Evolutionary conservation across 805 yeast genomes (phyloP).

Genomic region (Ogataea sp.): DNA sequence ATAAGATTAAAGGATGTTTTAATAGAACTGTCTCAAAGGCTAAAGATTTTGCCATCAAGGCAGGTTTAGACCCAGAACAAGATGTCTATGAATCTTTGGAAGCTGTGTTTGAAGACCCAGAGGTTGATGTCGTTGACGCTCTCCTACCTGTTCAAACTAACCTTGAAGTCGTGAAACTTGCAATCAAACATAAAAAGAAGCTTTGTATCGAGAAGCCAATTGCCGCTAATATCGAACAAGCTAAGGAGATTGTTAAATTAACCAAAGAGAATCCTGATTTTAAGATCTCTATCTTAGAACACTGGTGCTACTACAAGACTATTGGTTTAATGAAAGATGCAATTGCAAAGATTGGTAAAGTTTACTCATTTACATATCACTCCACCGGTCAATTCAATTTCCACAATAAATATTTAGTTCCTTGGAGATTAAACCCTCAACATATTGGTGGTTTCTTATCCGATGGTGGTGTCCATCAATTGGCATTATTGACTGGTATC

Average conservation of each 20-base stretch:
- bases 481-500: conserved; percentile 77
- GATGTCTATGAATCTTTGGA: conserved; percentile 58
- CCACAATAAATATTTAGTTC: conserved; percentile 56
- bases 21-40: conserved; percentile 87
- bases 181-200: conserved; percentile 70
- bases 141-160: conserved; percentile 85
- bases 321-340: conserved; percentile 45
- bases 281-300: conserved; percentile 76
- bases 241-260: conserved; percentile 66
- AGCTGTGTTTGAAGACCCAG: conserved; percentile 54
- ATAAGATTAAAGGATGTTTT: conserved; percentile 61
- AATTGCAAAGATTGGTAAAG: conserved; percentile 65
- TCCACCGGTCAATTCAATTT: conserved; percentile 68
- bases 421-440: conserved; percentile 87
- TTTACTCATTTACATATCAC: conserved; percentile 60
- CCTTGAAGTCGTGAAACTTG: conserved; percentile 57
- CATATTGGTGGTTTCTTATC: conserved; percentile 90
- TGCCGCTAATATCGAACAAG: conserved; percentile 78
- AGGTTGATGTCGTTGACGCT: conserved; percentile 74
- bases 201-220: conserved; percentile 85
- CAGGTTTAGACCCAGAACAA: conserved; percentile 34
- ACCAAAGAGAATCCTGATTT: conserved; percentile 47
- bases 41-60: conserved; percentile 59
- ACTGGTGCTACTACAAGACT: conserved; percentile 72
- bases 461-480: conserved; percentile 96